Conservation (phyloP, 441 rosid genomes). For the Populus trichocarpa region DNA sequence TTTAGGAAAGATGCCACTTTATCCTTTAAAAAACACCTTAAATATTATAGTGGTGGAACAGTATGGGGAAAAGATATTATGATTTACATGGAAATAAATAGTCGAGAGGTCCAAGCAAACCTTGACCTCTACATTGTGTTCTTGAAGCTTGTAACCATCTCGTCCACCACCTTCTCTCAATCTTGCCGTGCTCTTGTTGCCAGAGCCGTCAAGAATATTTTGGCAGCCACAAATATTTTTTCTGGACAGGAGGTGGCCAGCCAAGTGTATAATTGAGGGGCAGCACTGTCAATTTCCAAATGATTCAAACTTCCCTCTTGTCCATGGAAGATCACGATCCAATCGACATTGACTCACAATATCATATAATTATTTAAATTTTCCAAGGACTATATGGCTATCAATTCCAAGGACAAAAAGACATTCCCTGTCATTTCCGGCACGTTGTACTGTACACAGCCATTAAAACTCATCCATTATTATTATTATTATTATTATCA, state of each 20-base stretch:
- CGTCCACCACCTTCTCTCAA: background rate
- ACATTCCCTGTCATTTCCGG: constrained; percentile 3
- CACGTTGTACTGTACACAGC: background rate
- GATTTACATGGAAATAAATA: background rate
- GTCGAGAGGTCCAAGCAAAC: background rate
- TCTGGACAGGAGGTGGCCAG: too few species aligned
- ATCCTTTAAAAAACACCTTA: background rate
- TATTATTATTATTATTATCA: background rate
- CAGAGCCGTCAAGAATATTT: too few species aligned
- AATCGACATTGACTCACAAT: background rate
- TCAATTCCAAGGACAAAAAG: background rate
- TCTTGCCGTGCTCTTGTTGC: too few species aligned
- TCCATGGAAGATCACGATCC: constrained; percentile 10
- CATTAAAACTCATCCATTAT: background rate
- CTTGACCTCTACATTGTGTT: background rate
- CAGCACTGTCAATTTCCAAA: background rate
- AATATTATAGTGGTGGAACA: too few species aligned
- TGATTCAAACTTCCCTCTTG: constrained; percentile 20
- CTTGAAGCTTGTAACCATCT: background rate
- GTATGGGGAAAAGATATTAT: too few species aligned
- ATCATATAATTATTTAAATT: constrained; percentile 3
- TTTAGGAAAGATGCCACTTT: background rate
- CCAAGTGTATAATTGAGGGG: too few species aligned
- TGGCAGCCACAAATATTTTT: too few species aligned
- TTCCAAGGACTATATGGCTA: background rate